Percentiles rank a stretch among this genome's conserved stretches.
Conservation (phyloP, 768 basidiomycete species). For the Hygrophoropsis aurantiaca region DNA sequence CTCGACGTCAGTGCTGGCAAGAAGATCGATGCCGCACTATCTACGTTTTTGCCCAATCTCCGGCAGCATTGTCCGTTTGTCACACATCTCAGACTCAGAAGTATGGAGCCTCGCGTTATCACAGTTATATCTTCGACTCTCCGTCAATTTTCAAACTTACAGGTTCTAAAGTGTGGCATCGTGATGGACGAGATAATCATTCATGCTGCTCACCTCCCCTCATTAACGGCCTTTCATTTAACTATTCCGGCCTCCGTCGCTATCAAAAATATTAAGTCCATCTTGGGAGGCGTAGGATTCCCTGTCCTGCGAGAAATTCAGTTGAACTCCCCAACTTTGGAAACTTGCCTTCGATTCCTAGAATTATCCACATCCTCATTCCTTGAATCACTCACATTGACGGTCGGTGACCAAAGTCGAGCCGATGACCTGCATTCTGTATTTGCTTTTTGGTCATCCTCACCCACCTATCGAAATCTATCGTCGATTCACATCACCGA, state of each 20-base stretch:
- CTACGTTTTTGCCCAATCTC: too few species aligned
- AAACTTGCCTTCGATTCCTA: constrained; percentile 19
- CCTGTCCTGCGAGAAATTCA: constrained; percentile 22
- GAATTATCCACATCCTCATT: constrained; percentile 25
- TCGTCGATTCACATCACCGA: constrained; percentile 29
- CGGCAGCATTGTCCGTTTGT: too few species aligned
- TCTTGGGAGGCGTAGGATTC: constrained; percentile 12
- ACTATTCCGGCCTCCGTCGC: constrained; percentile 20
- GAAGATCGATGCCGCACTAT: too few species aligned
- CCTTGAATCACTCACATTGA: constrained; percentile 32
- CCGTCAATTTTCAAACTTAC: constrained; percentile 19
- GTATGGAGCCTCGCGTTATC: too few species aligned
- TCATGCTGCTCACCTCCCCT: constrained; percentile 19
- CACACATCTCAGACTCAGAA: too few species aligned
- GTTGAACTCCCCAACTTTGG: constrained; percentile 22
- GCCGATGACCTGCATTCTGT: constrained; percentile 22
- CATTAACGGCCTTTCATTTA: constrained; percentile 23
- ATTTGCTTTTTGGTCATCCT: constrained; percentile 20
- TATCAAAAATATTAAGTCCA: constrained; percentile 17
- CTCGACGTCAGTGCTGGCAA: too few species aligned
- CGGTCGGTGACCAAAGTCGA: constrained; percentile 28
- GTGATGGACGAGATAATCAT: constrained; percentile 21
- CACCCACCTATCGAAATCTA: constrained; percentile 20
- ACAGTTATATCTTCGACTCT: constrained; percentile 8
- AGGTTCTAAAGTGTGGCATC: constrained; percentile 25